phyloP scores from a whole-genome alignment of 805 yeast species.

The Yarrowia sp. region DNA sequence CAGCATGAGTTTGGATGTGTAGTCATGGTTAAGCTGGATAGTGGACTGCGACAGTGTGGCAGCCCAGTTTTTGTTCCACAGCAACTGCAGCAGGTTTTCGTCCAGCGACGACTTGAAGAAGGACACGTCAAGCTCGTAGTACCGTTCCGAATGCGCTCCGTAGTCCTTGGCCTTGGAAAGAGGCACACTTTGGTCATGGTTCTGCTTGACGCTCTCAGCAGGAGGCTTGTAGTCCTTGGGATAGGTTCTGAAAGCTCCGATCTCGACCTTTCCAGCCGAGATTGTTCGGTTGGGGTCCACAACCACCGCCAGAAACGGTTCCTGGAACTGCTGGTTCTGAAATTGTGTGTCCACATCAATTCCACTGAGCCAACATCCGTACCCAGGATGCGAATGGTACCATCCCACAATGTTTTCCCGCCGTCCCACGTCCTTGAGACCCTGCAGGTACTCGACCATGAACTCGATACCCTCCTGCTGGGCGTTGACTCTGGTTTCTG shows the following conservation, averaged over 20 bases:
- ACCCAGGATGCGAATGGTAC: conserved; percentile 98
- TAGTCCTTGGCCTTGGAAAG: conserved; percentile 63
- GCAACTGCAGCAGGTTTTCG: conserved; percentile 53
- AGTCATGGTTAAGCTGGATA: conserved; percentile 45
- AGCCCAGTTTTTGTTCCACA: conserved; percentile 59
- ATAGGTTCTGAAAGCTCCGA: conserved; percentile 87
- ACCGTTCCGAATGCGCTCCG: conserved; percentile 73
- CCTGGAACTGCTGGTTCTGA: conserved; percentile 86
- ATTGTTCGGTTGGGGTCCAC: conserved; percentile 79
- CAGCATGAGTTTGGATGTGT: conserved; percentile 46
- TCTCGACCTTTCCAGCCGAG: conserved; percentile 70
- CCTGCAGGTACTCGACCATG: conserved; percentile 82
- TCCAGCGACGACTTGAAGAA: conserved; percentile 65
- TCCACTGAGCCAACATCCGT: conserved; percentile 95
- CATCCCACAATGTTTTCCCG: conserved; percentile 87
- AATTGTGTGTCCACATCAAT: conserved; percentile 91
- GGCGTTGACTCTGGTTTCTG: conserved; percentile 95
- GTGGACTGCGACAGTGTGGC: conserved; percentile 51
- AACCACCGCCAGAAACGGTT: conserved; percentile 88
- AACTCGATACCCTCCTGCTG: conserved; percentile 93
- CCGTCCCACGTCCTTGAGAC: conserved; percentile 59
- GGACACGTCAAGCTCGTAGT: conserved; percentile 69
- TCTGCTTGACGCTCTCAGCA: conserved; percentile 41
- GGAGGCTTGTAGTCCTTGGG: conserved; percentile 51
- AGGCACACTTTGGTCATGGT: conserved; percentile 51